A percentile compares a stretch with the other conserved stretches of the same genome.
phyloP scores from a whole-genome alignment of 1,284 basidiomycete genomes.

The Ganoderma sinense region DNA sequence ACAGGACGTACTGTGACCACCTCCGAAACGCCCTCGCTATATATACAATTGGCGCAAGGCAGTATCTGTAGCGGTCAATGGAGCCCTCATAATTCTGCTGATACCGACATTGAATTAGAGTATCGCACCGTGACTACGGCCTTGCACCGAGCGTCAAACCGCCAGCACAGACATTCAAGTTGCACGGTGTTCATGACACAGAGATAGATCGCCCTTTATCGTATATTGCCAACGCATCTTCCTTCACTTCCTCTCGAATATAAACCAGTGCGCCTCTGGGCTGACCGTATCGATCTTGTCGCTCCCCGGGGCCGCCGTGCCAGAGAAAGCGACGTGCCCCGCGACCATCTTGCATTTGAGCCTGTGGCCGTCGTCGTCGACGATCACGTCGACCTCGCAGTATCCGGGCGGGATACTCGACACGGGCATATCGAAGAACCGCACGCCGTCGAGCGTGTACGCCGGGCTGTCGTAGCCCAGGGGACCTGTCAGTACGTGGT shows the following conservation, averaged over 20 bases:
- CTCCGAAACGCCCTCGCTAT: too few species aligned
- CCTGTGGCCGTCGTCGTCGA: constrained; percentile 41
- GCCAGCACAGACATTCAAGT: background rate
- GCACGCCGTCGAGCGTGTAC: constrained; percentile 41
- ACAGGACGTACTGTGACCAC: too few species aligned
- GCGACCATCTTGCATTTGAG: constrained; percentile 47
- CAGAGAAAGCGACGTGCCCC: constrained; percentile 44
- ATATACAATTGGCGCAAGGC: too few species aligned
- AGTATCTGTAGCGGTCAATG: too few species aligned
- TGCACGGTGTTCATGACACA: background rate
- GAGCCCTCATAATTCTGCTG: too few species aligned
- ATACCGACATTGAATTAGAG: too few species aligned
- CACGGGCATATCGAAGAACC: constrained; percentile 44
- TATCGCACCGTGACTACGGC: too few species aligned
- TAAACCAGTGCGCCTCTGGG: constrained; percentile 15
- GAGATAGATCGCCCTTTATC: background rate
- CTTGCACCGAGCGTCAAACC: background rate
- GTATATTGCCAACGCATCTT: constrained; percentile 11
- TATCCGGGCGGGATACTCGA: constrained; percentile 44
- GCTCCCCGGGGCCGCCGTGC: constrained; percentile 36
- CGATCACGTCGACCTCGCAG: constrained; percentile 45
- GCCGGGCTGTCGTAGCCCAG: background rate
- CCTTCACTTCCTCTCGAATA: constrained; percentile 5
- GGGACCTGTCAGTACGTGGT: background rate
- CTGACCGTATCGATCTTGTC: constrained; percentile 11